Evolutionary conservation across 2,329 filamentous ascomycete genomes (phyloP).

Genomic region (Canariomyces notabilis): DNA sequence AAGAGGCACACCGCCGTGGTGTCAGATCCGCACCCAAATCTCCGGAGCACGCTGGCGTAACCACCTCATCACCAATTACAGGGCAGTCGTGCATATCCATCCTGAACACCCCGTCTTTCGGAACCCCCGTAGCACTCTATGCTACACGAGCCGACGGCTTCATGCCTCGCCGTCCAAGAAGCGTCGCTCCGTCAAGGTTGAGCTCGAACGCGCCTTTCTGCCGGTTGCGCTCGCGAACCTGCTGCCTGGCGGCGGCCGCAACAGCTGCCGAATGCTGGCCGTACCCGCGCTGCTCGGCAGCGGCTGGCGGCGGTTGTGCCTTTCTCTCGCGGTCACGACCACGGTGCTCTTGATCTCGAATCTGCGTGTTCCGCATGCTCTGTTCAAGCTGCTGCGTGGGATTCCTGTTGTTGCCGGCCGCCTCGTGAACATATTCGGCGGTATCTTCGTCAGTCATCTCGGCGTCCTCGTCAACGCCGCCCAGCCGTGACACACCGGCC

Average conservation of each 20-base stretch:
- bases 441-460: slow-evolving; percentile 59
- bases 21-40: no score
- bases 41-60: not conserved
- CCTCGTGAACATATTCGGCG: slow-evolving; percentile 39
- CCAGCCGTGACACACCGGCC: slow-evolving; percentile 54
- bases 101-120: not conserved
- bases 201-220: slow-evolving; percentile 86
- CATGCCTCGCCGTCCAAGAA: slow-evolving; percentile 67
- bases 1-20: no score
- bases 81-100: not conserved
- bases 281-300: slow-evolving; percentile 60
- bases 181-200: slow-evolving; percentile 81
- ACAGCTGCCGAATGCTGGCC: slow-evolving; percentile 84
- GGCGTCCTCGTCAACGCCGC: slow-evolving; percentile 51
- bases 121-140: slow-evolving; percentile 19
- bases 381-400: slow-evolving; percentile 70
- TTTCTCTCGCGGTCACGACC: slow-evolving; percentile 45
- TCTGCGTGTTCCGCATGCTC: slow-evolving; percentile 77
- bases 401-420: slow-evolving; percentile 27
- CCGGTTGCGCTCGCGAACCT: slow-evolving; percentile 61
- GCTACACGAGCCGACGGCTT: slow-evolving; percentile 46
- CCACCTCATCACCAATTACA: not conserved
- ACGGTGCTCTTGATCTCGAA: slow-evolving; percentile 54
- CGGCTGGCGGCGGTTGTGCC: slow-evolving; percentile 23
- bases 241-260: slow-evolving; percentile 75